Conservation (phyloP, 2,329 filamentous ascomycete genomes). For the Xylaria sp. region DNA sequence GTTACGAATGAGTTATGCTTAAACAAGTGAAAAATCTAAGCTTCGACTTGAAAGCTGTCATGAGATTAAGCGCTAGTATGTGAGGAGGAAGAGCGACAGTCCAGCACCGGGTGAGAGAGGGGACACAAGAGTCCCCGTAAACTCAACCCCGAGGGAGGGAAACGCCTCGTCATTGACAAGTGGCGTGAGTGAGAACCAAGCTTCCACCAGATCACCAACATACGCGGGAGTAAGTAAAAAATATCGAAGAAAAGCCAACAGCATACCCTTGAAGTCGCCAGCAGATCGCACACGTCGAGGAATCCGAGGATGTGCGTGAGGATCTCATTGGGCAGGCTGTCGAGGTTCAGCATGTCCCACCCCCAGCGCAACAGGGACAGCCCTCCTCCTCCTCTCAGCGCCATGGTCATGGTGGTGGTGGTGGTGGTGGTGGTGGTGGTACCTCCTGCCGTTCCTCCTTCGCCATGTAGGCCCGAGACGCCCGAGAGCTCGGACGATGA, state of each 20-base stretch:
- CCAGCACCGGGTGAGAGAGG: conserved; percentile 16
- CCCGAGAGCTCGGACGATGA: conserved; percentile 13
- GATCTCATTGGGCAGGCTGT: conserved; percentile 58
- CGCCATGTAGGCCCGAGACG: conserved; percentile 16
- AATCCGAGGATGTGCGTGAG: conserved; percentile 58
- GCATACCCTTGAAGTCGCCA: conserved; percentile 60
- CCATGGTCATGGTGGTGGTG: too few relatives aligned
- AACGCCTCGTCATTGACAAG: conserved; percentile 10
- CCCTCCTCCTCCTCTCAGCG: too few relatives aligned
- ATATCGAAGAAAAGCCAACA: background rate
- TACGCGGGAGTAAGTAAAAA: background rate
- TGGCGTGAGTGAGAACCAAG: conserved; percentile 3
- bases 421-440: too few relatives aligned
- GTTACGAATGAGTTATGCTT: background rate
- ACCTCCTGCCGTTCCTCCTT: conserved; percentile 20
- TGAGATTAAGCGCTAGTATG: conserved; percentile 8
- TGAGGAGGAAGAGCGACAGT: conserved; percentile 17
- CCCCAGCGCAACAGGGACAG: conserved; percentile 27
- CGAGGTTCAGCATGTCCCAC: conserved; percentile 36
- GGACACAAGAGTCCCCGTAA: conserved; percentile 6
- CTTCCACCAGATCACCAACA: background rate
- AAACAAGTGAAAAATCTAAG: too few relatives aligned
- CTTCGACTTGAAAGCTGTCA: conserved; percentile 6
- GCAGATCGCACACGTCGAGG: conserved; percentile 59
- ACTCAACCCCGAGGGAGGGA: too few relatives aligned